These are phyloP conservation scores for Lactuca sativa DNA, from an alignment of 129 eudicot genomes.

Conservation along the genomic window DNA sequence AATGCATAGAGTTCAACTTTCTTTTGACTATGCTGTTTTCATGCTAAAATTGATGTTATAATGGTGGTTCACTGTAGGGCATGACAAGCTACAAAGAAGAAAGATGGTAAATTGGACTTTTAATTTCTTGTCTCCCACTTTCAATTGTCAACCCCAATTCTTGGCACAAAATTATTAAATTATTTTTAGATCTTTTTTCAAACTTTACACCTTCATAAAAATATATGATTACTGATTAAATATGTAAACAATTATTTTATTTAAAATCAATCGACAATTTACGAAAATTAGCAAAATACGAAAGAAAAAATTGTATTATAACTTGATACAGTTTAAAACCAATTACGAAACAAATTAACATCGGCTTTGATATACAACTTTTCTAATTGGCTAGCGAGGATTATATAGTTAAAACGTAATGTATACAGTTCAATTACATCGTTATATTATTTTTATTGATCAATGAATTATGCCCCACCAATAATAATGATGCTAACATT, in stretches of 20 bases:
- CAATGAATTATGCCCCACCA: no score
- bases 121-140: slow-evolving; percentile 38
- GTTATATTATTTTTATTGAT: no score
- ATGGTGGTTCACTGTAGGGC: slow-evolving; percentile 27
- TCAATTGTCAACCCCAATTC: slow-evolving; percentile 36
- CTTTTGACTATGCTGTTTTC: slow-evolving; percentile 19
- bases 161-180: slow-evolving; percentile 1
- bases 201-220: not conserved
- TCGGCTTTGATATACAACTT: no score
- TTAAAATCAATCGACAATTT: no score
- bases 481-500: no score
- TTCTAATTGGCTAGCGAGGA: no score
- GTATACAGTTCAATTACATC: no score
- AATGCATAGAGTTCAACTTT: slow-evolving; percentile 16
- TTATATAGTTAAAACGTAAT: no score
- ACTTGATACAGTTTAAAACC: no score
- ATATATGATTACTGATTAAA: not conserved
- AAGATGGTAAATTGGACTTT: slow-evolving; percentile 31
- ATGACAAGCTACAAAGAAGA: slow-evolving; percentile 35
- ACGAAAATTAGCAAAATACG: no score
- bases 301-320: no score
- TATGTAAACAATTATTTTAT: not conserved
- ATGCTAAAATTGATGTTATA: slow-evolving; percentile 26
- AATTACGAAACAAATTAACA: no score
- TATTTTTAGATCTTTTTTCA: not conserved